Evolutionary conservation across 306 rosid species (phyloP).

Genomic region (Cajanus cajan): DNA sequence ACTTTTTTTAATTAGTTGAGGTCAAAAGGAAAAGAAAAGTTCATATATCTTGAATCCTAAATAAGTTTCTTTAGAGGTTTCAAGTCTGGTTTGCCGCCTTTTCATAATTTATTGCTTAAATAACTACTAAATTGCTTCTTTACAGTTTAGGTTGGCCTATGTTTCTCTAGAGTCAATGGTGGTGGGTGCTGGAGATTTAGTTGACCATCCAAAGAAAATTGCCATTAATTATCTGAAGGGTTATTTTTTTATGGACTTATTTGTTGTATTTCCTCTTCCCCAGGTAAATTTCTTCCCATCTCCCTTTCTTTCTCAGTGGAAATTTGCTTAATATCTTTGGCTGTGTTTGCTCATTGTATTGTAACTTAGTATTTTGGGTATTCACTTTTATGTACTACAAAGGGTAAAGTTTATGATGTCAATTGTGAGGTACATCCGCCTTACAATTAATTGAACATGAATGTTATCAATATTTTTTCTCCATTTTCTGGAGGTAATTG

Average conservation of each 20-base stretch:
- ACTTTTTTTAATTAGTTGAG: background rate
- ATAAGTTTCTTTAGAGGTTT: background rate
- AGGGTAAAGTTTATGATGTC: background rate
- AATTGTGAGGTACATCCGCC: background rate
- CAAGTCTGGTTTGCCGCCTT: background rate
- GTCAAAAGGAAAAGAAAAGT: background rate
- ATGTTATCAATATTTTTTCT: background rate
- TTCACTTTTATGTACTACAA: background rate
- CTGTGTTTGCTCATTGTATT: background rate
- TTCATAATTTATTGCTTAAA: slow-evolving; percentile 8
- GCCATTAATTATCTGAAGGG: slow-evolving; percentile 61
- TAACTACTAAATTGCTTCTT: slow-evolving; percentile 22
- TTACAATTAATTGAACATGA: background rate
- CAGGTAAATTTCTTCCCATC: slow-evolving; percentile 46
- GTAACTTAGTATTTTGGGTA: background rate
- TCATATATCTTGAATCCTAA: background rate
- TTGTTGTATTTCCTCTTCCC: slow-evolving; percentile 71
- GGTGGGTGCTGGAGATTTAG: slow-evolving; percentile 84
- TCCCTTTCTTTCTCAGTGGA: background rate
- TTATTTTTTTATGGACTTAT: slow-evolving; percentile 55
- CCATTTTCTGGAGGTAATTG: background rate
- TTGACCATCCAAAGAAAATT: slow-evolving; percentile 72
- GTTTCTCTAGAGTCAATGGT: slow-evolving; percentile 76
- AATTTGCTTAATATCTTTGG: background rate
- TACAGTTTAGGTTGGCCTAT: slow-evolving; percentile 91